Conservation (phyloP, 768 basidiomycete genomes). For the Russula foetens region DNA sequence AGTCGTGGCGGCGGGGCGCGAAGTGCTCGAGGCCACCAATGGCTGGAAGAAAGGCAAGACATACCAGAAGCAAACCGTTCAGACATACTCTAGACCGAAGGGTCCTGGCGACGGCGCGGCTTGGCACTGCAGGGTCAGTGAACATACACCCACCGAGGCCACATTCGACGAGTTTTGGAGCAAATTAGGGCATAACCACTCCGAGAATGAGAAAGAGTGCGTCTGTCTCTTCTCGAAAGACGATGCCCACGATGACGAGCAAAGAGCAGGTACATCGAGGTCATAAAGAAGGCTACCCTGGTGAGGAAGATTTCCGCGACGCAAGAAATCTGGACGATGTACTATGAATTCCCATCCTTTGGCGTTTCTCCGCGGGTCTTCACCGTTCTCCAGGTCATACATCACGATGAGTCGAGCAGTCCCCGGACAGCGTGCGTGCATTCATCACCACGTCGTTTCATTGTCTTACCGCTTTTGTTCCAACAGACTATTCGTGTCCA, state of each 20-base stretch:
- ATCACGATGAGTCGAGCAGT: constrained; percentile 40
- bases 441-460: neutral
- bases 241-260: neutral
- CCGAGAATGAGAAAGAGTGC: constrained; percentile 61
- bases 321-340: constrained; percentile 60
- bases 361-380: constrained; percentile 62
- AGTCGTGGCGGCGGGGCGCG: constrained; percentile 43
- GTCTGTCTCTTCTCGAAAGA: constrained; percentile 17
- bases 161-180: constrained; percentile 71
- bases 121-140: constrained; percentile 65
- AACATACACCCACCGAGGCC: constrained; percentile 54
- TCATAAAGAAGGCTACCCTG: constrained; percentile 53
- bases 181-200: constrained; percentile 57
- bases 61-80: constrained; percentile 44
- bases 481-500: constrained; percentile 39
- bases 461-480: neutral
- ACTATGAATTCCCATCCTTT: constrained; percentile 65
- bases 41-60: constrained; percentile 66
- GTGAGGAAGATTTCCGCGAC: constrained; percentile 57
- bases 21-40: constrained; percentile 47
- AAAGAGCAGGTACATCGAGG: constrained; percentile 48
- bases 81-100: constrained; percentile 47
- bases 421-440: constrained; percentile 52
- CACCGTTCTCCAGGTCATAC: constrained; percentile 61
- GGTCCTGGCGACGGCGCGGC: constrained; percentile 45